Base-by-base conservation (phyloP, 73 alveolate genomes). In the Tetrahymena thermophila region DNA sequence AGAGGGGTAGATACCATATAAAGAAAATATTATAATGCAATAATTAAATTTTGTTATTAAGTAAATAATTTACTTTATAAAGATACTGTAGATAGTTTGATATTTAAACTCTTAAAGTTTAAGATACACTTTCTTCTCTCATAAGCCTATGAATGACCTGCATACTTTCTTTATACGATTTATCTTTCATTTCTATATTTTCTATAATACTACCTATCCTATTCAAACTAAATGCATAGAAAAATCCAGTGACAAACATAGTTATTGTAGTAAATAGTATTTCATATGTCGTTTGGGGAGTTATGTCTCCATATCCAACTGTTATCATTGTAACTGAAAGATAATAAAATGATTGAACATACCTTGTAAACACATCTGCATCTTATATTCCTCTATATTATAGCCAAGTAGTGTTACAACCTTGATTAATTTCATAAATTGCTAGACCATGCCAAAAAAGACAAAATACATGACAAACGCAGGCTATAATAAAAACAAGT, bases 231-330 rank as follows among this genome's bases (percentile, higher is more conserved):
- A 85, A 95, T 3, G 97, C 97, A 89, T 85, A 95, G 83, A 95
- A 85, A 15, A 93, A 85, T 43, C 95, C 94, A 50, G 95, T 85
- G 50, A 97, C 96, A 85, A 98, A 93, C 99, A 98, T 98, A 98
- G 98, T 97, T 35, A 96, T 31, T 35, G 96, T 95, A 23, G 98
- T 94, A 55, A 98, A 85, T 6, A 96, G 34, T 85, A 96, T 97
- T 95, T 98, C 99, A 38, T 94, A n/a, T 28, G 94, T 35, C n/a
- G 96, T 97, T 37, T 71, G 96, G 2, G 99, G 98, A 19, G 98
- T 97, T 10, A 98, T 96, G 95, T 98, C 99, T 28, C 99, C 99
- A 96, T 98, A 98, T 19, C 99, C 99, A 0, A 98, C 99, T 6
- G 99, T 98, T 23, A 97, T 97, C 94, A 98, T 95, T 5, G 99